Percentiles rank a stretch among this genome's conserved stretches.
Conservation (phyloP, 495 filamentous ascomycete species). For the Penicillium cinerascens region DNA sequence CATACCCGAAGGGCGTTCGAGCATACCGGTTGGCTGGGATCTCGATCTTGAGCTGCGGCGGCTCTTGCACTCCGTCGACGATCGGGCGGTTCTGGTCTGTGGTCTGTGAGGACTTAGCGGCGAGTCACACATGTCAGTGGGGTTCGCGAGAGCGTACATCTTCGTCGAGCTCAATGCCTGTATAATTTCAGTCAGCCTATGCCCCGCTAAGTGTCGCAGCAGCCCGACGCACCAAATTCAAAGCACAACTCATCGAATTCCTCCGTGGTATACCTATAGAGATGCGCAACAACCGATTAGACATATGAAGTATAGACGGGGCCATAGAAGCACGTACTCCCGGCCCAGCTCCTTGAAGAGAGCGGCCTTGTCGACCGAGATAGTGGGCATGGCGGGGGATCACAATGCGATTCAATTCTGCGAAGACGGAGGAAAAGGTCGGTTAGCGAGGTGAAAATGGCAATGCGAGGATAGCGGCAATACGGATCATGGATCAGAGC, state of each 20-base stretch:
- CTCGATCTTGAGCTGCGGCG: constrained; percentile 94
- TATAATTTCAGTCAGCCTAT: constrained; percentile 32
- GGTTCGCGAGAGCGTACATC: constrained; percentile 52
- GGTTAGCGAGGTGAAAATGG: not conserved
- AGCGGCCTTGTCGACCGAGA: constrained; percentile 88
- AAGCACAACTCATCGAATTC: constrained; percentile 98
- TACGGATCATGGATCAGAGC: not conserved
- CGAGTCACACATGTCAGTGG: not conserved
- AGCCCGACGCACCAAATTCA: constrained; percentile 72
- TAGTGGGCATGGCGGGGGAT: constrained; percentile 68
- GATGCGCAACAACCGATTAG: constrained; percentile 4
- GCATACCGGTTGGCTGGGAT: constrained; percentile 87
- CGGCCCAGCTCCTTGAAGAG: constrained; percentile 89
- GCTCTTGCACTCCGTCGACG: constrained; percentile 75
- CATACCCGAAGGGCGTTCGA: not conserved
- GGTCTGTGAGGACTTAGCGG: constrained; percentile 48
- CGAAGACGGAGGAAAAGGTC: not conserved
- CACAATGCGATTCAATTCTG: constrained; percentile 24
- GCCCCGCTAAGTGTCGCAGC: constrained; percentile 21
- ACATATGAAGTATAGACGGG: not conserved
- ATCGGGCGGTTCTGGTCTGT: constrained; percentile 69
- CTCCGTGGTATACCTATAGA: constrained; percentile 74
- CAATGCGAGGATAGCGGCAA: not conserved
- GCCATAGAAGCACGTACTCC: constrained; percentile 55
- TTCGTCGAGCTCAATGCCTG: constrained; percentile 92